These are phyloP conservation scores for Melanogaster broomeanus DNA, from an alignment of 768 basidiomycete species.

Conservation along the genomic window DNA sequence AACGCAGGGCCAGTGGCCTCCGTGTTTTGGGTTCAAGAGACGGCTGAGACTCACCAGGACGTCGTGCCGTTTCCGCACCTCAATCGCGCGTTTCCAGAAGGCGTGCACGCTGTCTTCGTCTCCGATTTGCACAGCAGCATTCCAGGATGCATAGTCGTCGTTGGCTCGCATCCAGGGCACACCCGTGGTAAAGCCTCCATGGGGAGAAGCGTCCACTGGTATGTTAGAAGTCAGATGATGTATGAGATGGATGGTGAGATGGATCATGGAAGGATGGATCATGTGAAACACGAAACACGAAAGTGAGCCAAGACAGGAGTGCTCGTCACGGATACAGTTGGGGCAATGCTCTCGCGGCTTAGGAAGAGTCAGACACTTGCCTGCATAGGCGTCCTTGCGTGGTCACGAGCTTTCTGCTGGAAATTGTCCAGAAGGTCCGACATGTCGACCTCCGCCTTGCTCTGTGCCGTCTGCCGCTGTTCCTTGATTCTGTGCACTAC, in stretches of 20 bases:
- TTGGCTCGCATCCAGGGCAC: constrained; percentile 77
- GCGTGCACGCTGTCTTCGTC: constrained; percentile 54
- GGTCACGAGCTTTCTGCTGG: constrained; percentile 67
- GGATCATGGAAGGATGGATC: not conserved
- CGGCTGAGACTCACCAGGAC: constrained; percentile 46
- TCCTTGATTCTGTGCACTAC: constrained; percentile 36
- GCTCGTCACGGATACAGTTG: too few relatives aligned
- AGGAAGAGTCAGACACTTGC: constrained; percentile 28
- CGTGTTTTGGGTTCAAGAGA: too few relatives aligned
- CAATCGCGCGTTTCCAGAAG: constrained; percentile 63
- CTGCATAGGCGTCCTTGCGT: constrained; percentile 72
- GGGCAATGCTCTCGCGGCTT: not conserved
- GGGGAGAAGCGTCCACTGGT: constrained; percentile 52
- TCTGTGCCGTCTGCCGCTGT: constrained; percentile 34
- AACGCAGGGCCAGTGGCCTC: too few relatives aligned
- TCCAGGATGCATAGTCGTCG: constrained; percentile 65
- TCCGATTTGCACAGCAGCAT: constrained; percentile 47
- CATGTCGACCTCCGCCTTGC: constrained; percentile 54
- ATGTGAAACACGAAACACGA: not conserved
- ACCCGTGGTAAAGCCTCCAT: constrained; percentile 67
- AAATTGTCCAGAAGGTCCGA: constrained; percentile 57
- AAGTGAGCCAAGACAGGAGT: not conserved
- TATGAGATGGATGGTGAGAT: not conserved
- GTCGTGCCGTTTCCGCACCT: constrained; percentile 51
- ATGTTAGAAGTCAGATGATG: not conserved